Evolutionary conservation across 805 yeast genomes (phyloP).

Genomic region (Starmerella khaoyaiensis): DNA sequence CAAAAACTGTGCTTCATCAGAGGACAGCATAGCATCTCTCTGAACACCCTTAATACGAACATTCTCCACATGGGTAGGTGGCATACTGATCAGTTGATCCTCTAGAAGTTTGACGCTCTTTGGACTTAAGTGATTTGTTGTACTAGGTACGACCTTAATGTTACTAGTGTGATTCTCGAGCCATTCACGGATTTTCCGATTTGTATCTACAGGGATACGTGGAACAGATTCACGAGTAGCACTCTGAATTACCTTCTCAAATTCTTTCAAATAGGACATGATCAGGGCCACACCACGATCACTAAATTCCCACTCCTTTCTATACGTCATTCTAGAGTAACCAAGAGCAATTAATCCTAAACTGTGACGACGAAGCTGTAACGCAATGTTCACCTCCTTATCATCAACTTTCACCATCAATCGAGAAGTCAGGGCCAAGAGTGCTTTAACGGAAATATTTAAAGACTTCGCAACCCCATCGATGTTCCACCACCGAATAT

Average conservation of each 20-base stretch:
- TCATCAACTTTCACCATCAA: constrained; percentile 39
- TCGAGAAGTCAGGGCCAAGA: constrained; percentile 67
- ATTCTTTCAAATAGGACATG: constrained; percentile 44
- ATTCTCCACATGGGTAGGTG: constrained; percentile 34
- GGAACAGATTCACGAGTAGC: constrained; percentile 2
- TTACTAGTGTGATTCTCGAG: constrained; percentile 34
- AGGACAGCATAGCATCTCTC: constrained; percentile 64
- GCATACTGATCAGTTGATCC: constrained; percentile 18
- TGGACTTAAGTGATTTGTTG: constrained; percentile 63
- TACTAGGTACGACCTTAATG: constrained; percentile 55
- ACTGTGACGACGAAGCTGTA: constrained; percentile 71
- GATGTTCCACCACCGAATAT: constrained; percentile 51
- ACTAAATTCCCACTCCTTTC: constrained; percentile 68
- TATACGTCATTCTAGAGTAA: constrained; percentile 51
- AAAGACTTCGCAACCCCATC: constrained; percentile 48
- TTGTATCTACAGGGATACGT: constrained; percentile 7
- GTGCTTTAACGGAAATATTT: constrained; percentile 46
- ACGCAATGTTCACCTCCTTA: constrained; percentile 54
- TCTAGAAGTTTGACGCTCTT: constrained; percentile 59
- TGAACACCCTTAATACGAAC: constrained; percentile 66
- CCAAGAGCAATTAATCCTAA: constrained; percentile 77
- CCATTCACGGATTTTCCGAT: constrained; percentile 33
- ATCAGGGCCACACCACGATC: constrained; percentile 57
- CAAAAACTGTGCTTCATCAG: constrained; percentile 55
- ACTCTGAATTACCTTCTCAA: constrained; percentile 24